Evolutionary conservation across 2,329 filamentous ascomycete species (phyloP), one percentile per base, ranked within the genome.

Genomic region (Sphaerostilbella broomeana): DNA sequence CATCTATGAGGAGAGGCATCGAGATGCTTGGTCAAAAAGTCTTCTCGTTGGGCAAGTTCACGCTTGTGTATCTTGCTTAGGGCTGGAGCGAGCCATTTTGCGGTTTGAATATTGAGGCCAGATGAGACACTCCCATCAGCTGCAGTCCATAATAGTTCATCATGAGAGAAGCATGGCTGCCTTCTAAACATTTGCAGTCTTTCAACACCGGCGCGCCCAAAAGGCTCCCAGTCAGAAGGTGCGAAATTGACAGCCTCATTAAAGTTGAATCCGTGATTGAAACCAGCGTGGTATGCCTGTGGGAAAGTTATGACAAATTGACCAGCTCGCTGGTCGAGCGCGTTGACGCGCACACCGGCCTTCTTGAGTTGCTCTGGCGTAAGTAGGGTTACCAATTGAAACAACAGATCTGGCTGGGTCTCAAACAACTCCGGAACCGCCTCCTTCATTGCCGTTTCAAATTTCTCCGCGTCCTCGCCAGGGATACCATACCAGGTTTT

Each of bases 401-500:
- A 98, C 4, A 98, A 71, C 6, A 98, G 74, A 63, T 98, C 92
- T 1, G 92, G 92, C 52, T 98, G 92, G 0, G 88, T 94, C 63
- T 97, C 92, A 52, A 98, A 98, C 1, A 98, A 69, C 56, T 98
- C 92, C 0, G 92, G 92, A 1, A 98, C 89, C 2, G 92, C 89
- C 55, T 94, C 86, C 31, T 80, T 80, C 90, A 98, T 97, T 1
- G 92, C 92, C 40, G 83, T 76, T 63, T 98, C 92, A 43, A 98
- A 98, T 51, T 92, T 94, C 53, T 92, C 84, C 0, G 89, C 86
- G 58, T 97, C 92, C 29, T 86, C 85, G 11, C 85, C 90, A 0
- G 92, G 92, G 49, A 98, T 95, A 4, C 92, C 92, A 54, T 98
- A 98, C 92, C 92, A 98, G 0, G 92, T 98, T 67, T 98, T 98